Evolutionary conservation across 2,329 filamentous ascomycete species (phyloP), one percentile per base, ranked within the genome.

Genomic region (Fusarium sp.): DNA sequence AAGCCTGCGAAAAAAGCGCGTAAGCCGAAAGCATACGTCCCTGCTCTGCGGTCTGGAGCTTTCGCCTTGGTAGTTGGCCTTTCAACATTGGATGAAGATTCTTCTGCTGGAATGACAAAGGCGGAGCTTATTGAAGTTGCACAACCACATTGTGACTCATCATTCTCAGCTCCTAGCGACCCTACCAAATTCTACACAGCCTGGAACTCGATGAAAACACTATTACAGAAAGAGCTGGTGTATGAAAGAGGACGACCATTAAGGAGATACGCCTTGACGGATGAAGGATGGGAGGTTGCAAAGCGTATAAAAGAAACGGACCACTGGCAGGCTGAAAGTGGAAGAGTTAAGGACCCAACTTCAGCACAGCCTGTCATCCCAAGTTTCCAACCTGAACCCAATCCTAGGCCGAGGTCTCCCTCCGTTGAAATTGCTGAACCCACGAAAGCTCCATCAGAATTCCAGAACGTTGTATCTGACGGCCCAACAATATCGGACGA

Each of bases 201-300:
- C 0, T 96, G 92, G 92, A 91, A 88, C 73, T 93, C 92, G 3
- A 94, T 95, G 86, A 93, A 92, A 75, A 93, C 91, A 0, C 80
- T 96, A 31, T 71, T 90, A 8, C 84, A 89, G 55, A 93, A 94
- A 75, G 91, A 93, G 59, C 80, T 94, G 6, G 91, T 94, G 1
- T 90, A 89, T 58, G 90, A 92, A 70, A 88, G 88, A 54, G 91
- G 92, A 0, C 84, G 91, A 18, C 92, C 92, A 1, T 78, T 89
- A 20, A 86, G 89, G 63, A 88, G 86, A 68, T 96, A 94, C 75
- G 83, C 84, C 3, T 80, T 96, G 35, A 93, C 92, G 0, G 92
- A 94, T 31, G 91, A 93, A 63, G 93, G 93, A 6, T 92, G 91
- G 90, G 91, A 93, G 49, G 88, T 92, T 53, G 92, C 89, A 2